Evolutionary conservation across 108 stramenopile species (phyloP), one percentile per base, ranked within the genome.

Genomic region (Seminavis robusta): DNA sequence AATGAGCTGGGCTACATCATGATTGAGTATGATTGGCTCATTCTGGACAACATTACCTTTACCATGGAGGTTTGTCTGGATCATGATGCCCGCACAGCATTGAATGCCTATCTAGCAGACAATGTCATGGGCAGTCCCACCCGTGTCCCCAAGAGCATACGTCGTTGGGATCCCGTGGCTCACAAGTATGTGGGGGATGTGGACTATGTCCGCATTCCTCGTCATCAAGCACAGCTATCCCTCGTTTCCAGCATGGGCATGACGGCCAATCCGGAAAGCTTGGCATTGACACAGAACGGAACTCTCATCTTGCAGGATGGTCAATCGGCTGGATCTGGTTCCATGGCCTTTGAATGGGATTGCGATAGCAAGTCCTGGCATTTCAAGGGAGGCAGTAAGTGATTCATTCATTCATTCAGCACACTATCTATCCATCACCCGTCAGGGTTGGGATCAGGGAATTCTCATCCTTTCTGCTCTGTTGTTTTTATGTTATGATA

Each of bases 21-120:
- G 79, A 77, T 84, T 33, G 83, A 84, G 62, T 79, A 81, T 38
- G 83, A 65, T 13, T 85, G 83, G 83, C 63, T 84, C 51, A 53
- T 59, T 26, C 47, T 80, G 51, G 79, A 84, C 50, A 79, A 66
- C 0, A 67, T 84, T 6, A 40, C 73, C 6, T 44, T 84, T 16
- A 69, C 76, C 4, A 39, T 80, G 0, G 79, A 84, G 33, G 75
- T 84, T 49, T 84, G 79, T 52, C 38, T 84, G 0, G 79, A 84
- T 42, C 83, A 84, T 47, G 36, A 77, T 16, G 49, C 65, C 9
- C 63, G 70, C 15, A 59, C 69, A 3, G 73, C 79, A 20, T 48
- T 80, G 15, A 71, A 68, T 54, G 69, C 79, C 6, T 78, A 80
- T 48, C 44, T 64, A 47, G 79, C 75, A 3, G 83, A 84, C 47